phyloP scores from a whole-genome alignment of 331 rosid species.

The Rosa hybrid region DNA sequence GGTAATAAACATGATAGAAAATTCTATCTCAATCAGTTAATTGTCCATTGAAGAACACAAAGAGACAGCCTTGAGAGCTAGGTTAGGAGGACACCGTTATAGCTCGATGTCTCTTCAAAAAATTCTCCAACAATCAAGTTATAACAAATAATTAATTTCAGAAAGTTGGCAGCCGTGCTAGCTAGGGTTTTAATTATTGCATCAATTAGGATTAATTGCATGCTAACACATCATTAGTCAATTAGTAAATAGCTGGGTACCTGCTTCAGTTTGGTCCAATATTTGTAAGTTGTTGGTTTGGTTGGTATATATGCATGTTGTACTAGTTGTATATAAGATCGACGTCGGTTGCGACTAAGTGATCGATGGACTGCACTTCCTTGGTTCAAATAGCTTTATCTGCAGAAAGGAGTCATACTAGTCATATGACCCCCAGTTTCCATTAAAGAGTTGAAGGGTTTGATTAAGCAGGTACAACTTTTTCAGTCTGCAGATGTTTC shows the following conservation, averaged over 20 bases:
- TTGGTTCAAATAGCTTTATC: not conserved
- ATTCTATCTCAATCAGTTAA: not conserved
- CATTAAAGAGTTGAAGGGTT: not conserved
- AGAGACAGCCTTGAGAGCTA: not conserved
- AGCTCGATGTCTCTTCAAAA: not conserved
- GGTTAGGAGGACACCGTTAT: not conserved
- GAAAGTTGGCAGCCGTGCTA: not conserved
- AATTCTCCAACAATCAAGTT: not conserved
- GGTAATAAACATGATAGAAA: not conserved
- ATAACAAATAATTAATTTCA: not conserved
- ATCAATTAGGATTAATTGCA: not conserved
- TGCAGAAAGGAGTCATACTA: not conserved
- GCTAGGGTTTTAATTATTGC: not conserved
- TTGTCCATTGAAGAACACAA: slow-evolving; percentile 1
- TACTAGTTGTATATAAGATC: not conserved
- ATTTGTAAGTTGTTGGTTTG: not conserved
- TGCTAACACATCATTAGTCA: not conserved
- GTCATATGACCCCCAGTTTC: not conserved
- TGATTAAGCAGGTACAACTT: not conserved
- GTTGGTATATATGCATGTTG: not conserved
- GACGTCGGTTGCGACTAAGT: not conserved
- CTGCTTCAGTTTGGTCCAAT: not conserved
- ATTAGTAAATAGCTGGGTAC: not conserved
- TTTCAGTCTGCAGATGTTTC: not conserved
- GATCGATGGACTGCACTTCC: not conserved